Conservation (phyloP, 2,329 filamentous ascomycete species). For the Ascocoryne sarcoides region DNA sequence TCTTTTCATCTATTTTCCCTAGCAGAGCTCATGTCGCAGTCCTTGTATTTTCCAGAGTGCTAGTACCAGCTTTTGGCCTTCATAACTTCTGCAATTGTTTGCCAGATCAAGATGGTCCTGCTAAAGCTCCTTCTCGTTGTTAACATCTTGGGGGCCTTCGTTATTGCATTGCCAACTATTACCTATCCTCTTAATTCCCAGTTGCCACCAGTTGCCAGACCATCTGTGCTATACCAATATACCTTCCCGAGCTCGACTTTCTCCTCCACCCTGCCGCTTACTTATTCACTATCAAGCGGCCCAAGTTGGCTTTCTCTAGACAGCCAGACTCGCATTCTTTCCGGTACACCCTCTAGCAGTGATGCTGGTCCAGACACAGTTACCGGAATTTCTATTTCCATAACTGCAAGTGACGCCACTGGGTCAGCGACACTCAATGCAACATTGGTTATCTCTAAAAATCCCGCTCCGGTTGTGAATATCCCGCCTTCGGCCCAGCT, state of each 20-base stretch:
- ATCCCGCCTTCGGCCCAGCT: constrained; percentile 52
- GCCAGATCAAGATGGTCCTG: constrained; percentile 17
- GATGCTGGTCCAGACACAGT: constrained; percentile 49
- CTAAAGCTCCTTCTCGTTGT: constrained; percentile 7
- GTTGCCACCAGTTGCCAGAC: constrained; percentile 67
- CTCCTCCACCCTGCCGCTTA: constrained; percentile 47
- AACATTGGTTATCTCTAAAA: constrained; percentile 61
- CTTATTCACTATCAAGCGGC: constrained; percentile 56
- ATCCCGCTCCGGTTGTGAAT: constrained; percentile 42
- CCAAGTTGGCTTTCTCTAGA: constrained; percentile 72
- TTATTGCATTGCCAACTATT: constrained; percentile 30
- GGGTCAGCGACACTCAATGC: constrained; percentile 57
- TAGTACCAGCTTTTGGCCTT: not conserved
- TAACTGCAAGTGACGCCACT: constrained; percentile 60
- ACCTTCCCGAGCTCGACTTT: constrained; percentile 69
- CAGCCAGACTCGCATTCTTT: constrained; percentile 52
- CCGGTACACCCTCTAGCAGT: constrained; percentile 54
- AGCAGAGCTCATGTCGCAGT: too few species aligned
- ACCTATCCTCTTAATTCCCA: constrained; percentile 77
- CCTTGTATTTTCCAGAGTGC: not conserved
- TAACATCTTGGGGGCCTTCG: constrained; percentile 15
- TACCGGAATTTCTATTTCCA: constrained; percentile 38
- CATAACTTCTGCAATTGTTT: too few species aligned
- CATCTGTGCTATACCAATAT: constrained; percentile 59
- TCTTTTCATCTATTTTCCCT: too few species aligned